Base-by-base conservation (phyloP, 2,329 filamentous ascomycete genomes). In the Hymenoscyphus albidus region DNA sequence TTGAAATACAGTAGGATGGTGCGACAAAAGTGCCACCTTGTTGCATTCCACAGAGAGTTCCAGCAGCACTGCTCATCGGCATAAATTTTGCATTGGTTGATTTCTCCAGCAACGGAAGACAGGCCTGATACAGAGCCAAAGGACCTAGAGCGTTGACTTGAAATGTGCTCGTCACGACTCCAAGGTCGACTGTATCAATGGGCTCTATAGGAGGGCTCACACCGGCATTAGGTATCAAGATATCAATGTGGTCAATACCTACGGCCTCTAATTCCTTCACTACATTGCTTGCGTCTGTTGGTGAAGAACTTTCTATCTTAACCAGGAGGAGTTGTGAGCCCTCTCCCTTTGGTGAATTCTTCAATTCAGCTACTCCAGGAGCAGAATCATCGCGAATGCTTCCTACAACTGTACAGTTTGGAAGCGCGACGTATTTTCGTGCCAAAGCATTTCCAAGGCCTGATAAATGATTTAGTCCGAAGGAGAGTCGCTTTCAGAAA, bases 201-300 rank as follows among this genome's bases (percentile, higher is more conserved):
- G 59, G 18, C 9, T 58, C 51, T 22, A 55, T 40, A 27, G 55
- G 54, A 16, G 54, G 59, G 27, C 40, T 59, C 1, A 74, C 73
- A 5, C 76, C 76, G 1, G 77, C 75, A 66, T 78, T 79, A 16
- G 76, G 75, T 40, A 79, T 72, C n/a, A 78, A 70, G 44, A 76
- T 64, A 61, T 78, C 77, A 27, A 79, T 39, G 40, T 44, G 40
- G 40, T 13, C 16, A 2, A 44, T 44, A 16, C 40, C 40, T 44
- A 44, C 2, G 10, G 65, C 64, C 55, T 69, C 64, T 7, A 76
- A 58, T 31, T 70, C 69, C 31, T 73, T 63, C 18, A 76, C 59
- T 12, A 74, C 72, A 12, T 72, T 62, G 12, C 70, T 68, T 3
- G 75, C 40, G 35, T 76, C 73, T 0, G 71, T 66, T 16, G 39